Base-by-base conservation (phyloP, 2,329 filamentous ascomycete genomes). In the Ilyonectria mors-panacis region DNA sequence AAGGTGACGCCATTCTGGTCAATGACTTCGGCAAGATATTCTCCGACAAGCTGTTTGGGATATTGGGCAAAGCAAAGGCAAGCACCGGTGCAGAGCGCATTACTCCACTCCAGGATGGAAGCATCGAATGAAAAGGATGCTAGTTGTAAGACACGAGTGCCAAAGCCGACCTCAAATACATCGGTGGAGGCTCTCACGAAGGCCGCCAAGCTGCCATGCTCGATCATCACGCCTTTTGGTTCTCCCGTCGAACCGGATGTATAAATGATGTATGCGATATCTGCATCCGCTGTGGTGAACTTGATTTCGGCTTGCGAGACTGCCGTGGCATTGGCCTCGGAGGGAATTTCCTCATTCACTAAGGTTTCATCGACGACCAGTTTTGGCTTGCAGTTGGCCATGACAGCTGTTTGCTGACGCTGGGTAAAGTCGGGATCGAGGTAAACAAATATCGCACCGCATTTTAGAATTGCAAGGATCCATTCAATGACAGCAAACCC, bases 251-350 rank as follows among this genome's bases (percentile, higher is more conserved):
- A 55, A 21, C 53, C 53, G n/a, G 53, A 55, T 10, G 53, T 42
- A 17, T 55, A 42, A 39, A 55, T 55, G 17, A 55, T 55, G n/a
- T 55, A 55, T 8, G 53, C 53, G 17, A 55, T n/a, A n/a, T 55
- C 53, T 12, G 39, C 33, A 37, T 55, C 53, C 2, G 19, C 33
- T 26, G 53, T 55, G 10, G 19, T 21, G 23, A 19, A 55, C 19
- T 55, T 39, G 30, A 37, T 10, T 12, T 55, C 53, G 4, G 28
- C n/a, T 2, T 17, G 19, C 2, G 10, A n/a, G n/a, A 37, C 13
- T 28, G n/a, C 12, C 35, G 23, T n/a, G 19, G 10, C 12, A 17
- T 42, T 21, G 21, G 42, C 8, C 10, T 45, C 42, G 12, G 42
- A 45, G 10, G 42, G 19, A 19, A 45, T 23, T 8, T 21, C n/a